These are phyloP conservation scores for Puccinia triticina DNA, from an alignment of 1,284 basidiomycete genomes.

Conservation along the genomic window DNA sequence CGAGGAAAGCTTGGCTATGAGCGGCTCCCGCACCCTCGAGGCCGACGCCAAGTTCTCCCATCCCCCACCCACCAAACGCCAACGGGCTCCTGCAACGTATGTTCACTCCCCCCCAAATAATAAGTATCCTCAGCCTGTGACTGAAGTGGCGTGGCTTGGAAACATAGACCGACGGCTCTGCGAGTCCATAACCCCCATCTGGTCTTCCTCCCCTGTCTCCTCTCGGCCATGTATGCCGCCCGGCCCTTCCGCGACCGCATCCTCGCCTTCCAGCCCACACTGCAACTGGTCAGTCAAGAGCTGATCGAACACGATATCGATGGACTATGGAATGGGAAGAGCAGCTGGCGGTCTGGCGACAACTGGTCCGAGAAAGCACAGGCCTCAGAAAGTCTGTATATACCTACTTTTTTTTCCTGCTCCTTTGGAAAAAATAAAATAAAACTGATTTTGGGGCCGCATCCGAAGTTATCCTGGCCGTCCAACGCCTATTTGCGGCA, in stretches of 20 bases:
- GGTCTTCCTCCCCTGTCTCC: slow-evolving; percentile 46
- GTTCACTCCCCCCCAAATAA: background rate
- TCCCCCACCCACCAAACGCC: slow-evolving; percentile 22
- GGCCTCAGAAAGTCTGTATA: slow-evolving; percentile 41
- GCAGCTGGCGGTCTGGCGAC: slow-evolving; percentile 46
- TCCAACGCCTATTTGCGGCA: slow-evolving; percentile 40
- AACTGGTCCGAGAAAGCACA: slow-evolving; percentile 47
- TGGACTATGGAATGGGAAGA: slow-evolving; percentile 49
- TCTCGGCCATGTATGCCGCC: slow-evolving; percentile 49
- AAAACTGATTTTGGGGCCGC: no score
- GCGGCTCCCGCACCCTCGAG: slow-evolving; percentile 38
- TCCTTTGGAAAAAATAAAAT: no score
- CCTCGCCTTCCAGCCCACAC: slow-evolving; percentile 27
- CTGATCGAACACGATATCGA: slow-evolving; percentile 44
- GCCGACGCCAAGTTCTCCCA: slow-evolving; percentile 29
- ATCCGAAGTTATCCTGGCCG: slow-evolving; percentile 48
- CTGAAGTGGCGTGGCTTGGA: no score
- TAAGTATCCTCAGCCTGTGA: no score
- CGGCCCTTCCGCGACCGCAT: slow-evolving; percentile 50
- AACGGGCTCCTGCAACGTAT: slow-evolving; percentile 30
- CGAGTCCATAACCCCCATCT: slow-evolving; percentile 50
- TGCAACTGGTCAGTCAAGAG: slow-evolving; percentile 13
- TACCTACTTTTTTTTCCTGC: background rate
- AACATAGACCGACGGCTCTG: slow-evolving; percentile 32
- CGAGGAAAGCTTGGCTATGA: slow-evolving; percentile 52